Base-by-base conservation (phyloP, 306 rosid species). In the Trifolium fragiferum region DNA sequence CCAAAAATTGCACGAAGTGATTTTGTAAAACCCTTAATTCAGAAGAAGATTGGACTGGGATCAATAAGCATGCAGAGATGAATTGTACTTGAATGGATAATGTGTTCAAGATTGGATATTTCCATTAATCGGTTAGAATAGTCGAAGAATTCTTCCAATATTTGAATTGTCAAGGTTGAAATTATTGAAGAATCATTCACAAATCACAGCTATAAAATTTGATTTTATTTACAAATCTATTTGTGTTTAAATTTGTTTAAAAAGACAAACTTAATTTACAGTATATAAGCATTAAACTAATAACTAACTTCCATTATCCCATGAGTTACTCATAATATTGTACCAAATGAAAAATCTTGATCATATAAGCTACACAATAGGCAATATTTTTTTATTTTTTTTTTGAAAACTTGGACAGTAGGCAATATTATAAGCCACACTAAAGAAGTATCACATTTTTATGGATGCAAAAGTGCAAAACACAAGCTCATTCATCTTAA, bases 401-500 rank as follows among this genome's bases (percentile, higher is more conserved):
- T n/a, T n/a, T n/a, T n/a, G n/a, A n/a, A n/a, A n/a, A n/a, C n/a
- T n/a, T n/a, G n/a, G n/a, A n/a, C n/a, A n/a, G n/a, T n/a, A n/a
- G 6, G 60, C 5, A 43, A 60, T 14, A 20, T 37, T 38, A 47
- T 14, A 70, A 38, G 37, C 5, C 32, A 54, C 54, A 51, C 14
- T 63, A 23, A 32, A 60, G 57, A 32, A 23, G 35, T 33, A n/a
- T 59, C 70, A 21, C 38, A 50, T 46, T 64, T 64, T 25, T 50
- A 43, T 7, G 15, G 50, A 55, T 25, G 57, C 58, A 46, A 3
- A n/a, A 4, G 5, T 33, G 2, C 8, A 37, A 40, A 23, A 62
- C 68, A 21, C 50, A 44, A 44, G 14, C 54, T 11, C 72, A 11
- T 54, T 30, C 40, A 70, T 64, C 18, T 70, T 54, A 64, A 25